A percentile compares a stretch with the other conserved stretches of the same genome.
phyloP scores from a whole-genome alignment of 2,329 filamentous ascomycete genomes.

The Talaromyces islandicus region DNA sequence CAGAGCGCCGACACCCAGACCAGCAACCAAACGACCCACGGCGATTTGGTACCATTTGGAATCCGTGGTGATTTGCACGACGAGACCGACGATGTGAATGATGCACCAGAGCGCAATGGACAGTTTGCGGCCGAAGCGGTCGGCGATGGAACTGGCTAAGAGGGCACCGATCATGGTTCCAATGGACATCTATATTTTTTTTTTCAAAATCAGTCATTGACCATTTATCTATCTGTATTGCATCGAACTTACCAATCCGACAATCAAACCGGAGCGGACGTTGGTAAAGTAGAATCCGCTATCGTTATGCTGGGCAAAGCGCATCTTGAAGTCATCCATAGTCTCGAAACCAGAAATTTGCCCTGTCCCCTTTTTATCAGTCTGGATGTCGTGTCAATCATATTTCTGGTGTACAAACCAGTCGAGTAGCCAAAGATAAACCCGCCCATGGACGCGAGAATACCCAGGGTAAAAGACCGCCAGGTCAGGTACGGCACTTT shows the following conservation, averaged over 20 bases:
- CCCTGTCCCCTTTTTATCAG: constrained; percentile 18
- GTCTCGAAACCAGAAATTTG: constrained; percentile 42
- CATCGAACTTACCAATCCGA: constrained; percentile 33
- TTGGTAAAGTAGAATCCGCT: constrained; percentile 34
- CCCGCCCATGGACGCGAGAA: constrained; percentile 44
- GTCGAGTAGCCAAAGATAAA: constrained; percentile 43
- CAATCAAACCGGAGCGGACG: constrained; percentile 40
- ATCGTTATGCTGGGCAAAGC: constrained; percentile 31
- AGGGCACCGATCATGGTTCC: constrained; percentile 40
- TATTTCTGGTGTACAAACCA: constrained; percentile 20
- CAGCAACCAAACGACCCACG: constrained; percentile 42
- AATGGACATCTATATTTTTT: constrained; percentile 34
- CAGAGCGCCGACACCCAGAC: constrained; percentile 43
- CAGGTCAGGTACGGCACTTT: constrained; percentile 39
- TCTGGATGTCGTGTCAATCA: no score
- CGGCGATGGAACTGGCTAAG: constrained; percentile 39
- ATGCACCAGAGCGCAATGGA: constrained; percentile 41
- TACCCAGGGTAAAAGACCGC: constrained; percentile 37
- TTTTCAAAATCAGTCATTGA: constrained; percentile 12
- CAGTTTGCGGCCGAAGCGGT: constrained; percentile 39
- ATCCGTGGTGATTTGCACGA: constrained; percentile 40
- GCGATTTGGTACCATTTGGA: constrained; percentile 40
- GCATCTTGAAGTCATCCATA: constrained; percentile 41
- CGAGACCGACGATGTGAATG: constrained; percentile 40
- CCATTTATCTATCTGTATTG: neutral